Base-by-base conservation (phyloP, 805 yeast species). In the Priceomyces haplophilus region DNA sequence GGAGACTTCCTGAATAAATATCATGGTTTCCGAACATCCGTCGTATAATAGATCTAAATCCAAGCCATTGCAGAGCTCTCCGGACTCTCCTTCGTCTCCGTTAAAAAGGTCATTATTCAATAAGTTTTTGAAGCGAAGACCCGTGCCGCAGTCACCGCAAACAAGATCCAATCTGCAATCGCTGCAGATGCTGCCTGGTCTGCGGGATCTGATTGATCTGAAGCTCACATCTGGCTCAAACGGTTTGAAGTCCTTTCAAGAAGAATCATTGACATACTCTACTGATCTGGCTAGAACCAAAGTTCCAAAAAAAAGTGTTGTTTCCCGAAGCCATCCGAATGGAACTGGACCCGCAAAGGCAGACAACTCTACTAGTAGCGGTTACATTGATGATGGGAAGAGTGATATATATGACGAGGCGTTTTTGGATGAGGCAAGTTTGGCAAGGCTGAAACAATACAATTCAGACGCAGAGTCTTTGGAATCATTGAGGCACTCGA, bases 351-450 rank as follows among this genome's bases (percentile, higher is more conserved):
- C 4, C 16, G 12, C 34, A 8, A 32, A 19, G 12, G 17, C 34
- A 3, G 34, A 19, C 4, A 32, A 21, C 17, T 7, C 16, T n/a
- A 20, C 13, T 18, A 18, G 15, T 25, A 23, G 34, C 17, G 32
- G 47, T 13, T 49, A 32, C 39, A 45, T 57, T 10, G 63, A 57
- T 42, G 55, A 52, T 29, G 64, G 59, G 10, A 56, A 52, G 33
- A 46, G 51, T 1, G 53, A 56, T 37, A 48, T 62, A 7, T 54
- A 48, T 40, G 56, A 58, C 37, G 55, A 58, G 17, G 39, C 23
- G 21, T 23, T 24, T 24, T 65, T 55, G 25, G 61, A 54, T 41
- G 24, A 21, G 52, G 47, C 4, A 54, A 50, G 36, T 41, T 32
- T 49, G 36, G 43, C 29, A 35, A 40, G 35, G 29, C 47, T 46